Conservation (phyloP, 805 yeast species). For the Yamadazyma insecticola region DNA sequence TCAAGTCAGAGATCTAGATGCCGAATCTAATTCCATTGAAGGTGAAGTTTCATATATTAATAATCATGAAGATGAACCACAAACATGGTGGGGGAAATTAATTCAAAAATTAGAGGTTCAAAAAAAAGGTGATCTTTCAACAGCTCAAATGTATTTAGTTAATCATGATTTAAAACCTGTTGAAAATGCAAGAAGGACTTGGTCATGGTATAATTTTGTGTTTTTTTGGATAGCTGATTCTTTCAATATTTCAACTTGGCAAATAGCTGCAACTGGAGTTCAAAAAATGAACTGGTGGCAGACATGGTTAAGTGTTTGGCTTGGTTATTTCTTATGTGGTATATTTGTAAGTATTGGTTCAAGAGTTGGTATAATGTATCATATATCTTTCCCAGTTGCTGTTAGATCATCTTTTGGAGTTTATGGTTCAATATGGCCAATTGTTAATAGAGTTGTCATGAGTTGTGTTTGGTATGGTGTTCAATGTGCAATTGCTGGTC, state of each 20-base stretch:
- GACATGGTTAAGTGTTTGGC: slow-evolving; percentile 84
- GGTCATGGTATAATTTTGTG: slow-evolving; percentile 81
- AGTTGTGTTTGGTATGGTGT: slow-evolving; percentile 86
- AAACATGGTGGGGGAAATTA: slow-evolving; percentile 10
- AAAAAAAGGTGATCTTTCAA: slow-evolving; percentile 39
- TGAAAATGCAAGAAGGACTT: slow-evolving; percentile 66
- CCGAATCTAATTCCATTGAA: too few species aligned
- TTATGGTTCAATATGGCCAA: slow-evolving; percentile 85
- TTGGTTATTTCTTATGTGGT: slow-evolving; percentile 73
- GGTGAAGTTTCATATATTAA: slow-evolving; percentile 12
- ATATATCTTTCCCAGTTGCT: slow-evolving; percentile 79
- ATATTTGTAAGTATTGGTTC: slow-evolving; percentile 67
- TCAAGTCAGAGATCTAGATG: too few species aligned
- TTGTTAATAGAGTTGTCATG: slow-evolving; percentile 83
- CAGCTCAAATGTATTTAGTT: slow-evolving; percentile 60
- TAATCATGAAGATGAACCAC: slow-evolving; percentile 5
- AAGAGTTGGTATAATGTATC: slow-evolving; percentile 76
- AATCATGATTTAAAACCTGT: slow-evolving; percentile 80
- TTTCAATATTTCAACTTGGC: slow-evolving; percentile 83
- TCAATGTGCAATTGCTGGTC: slow-evolving; percentile 80
- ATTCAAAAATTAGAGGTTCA: slow-evolving; percentile 24
- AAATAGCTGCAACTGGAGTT: slow-evolving; percentile 80
- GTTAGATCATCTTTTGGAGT: slow-evolving; percentile 82
- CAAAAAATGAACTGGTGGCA: slow-evolving; percentile 84
- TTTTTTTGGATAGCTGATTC: slow-evolving; percentile 88